A percentile compares a stretch with the other conserved stretches of the same genome.
These are phyloP conservation scores for Lepidium aucheri DNA, from an alignment of 345 rosid genomes.

Conservation along the genomic window DNA sequence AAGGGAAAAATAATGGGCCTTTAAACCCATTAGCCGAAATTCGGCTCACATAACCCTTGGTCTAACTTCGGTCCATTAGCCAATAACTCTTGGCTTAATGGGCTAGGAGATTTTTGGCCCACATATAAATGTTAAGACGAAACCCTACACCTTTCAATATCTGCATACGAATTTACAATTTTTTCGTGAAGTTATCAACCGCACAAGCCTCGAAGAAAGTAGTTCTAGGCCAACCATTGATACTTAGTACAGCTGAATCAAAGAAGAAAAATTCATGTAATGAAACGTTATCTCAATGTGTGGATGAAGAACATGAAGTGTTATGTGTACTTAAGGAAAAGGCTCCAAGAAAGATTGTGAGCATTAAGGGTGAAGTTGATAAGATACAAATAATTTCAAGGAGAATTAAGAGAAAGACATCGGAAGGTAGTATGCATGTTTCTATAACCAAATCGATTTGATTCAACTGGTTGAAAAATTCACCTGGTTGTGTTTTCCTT, in stretches of 20 bases:
- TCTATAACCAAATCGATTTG: no score
- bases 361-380: conserved; percentile 22
- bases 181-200: conserved; percentile 7
- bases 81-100: no score
- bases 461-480: no score
- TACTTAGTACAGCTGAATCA: background rate
- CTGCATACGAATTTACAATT: background rate
- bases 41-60: no score
- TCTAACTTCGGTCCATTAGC: no score
- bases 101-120: no score
- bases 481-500: no score
- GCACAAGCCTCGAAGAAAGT: conserved; percentile 9
- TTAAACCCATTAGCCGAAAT: no score
- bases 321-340: conserved; percentile 4
- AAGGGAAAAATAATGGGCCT: no score
- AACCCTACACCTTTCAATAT: conserved; percentile 8
- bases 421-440: conserved; percentile 4
- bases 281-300: background rate
- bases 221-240: background rate
- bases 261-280: background rate
- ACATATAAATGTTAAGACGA: no score
- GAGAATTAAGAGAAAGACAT: conserved; percentile 22
- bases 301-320: background rate
- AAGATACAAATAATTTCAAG: conserved; percentile 22
- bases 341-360: conserved; percentile 20